These are phyloP conservation scores for Plenodomus lindquistii DNA, from an alignment of 2,329 filamentous ascomycete genomes.

Conservation along the genomic window DNA sequence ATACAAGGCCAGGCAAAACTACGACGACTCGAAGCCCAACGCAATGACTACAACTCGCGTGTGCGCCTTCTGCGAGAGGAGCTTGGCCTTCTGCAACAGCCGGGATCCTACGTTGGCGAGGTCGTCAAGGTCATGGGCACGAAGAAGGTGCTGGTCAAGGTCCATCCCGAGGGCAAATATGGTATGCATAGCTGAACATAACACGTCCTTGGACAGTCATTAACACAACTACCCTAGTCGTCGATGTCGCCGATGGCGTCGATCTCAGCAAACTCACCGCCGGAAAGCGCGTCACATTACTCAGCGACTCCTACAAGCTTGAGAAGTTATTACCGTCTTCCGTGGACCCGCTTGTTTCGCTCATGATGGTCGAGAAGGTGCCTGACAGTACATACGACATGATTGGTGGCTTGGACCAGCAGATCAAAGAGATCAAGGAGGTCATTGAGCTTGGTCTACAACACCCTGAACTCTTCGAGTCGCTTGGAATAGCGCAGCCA, in stretches of 20 bases:
- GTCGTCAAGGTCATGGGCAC: slow-evolving; percentile 99
- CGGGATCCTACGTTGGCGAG: slow-evolving; percentile 96
- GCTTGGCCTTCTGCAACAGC: slow-evolving; percentile 92
- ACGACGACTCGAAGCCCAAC: slow-evolving; percentile 91
- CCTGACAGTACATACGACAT: slow-evolving; percentile 99
- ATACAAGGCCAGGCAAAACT: slow-evolving; percentile 97
- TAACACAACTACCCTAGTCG: slow-evolving; percentile 62
- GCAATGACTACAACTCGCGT: slow-evolving; percentile 98
- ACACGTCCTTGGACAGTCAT: neutral
- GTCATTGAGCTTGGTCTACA: slow-evolving; percentile 98
- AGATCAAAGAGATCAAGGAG: slow-evolving; percentile 99
- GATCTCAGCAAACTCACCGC: slow-evolving; percentile 95
- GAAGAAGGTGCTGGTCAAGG: slow-evolving; percentile 98
- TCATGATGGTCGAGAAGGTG: slow-evolving; percentile 99
- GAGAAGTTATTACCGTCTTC: slow-evolving; percentile 98
- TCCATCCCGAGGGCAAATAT: slow-evolving; percentile 99
- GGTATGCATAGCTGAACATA: slow-evolving; percentile 60
- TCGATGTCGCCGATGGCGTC: slow-evolving; percentile 92
- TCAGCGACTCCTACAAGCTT: slow-evolving; percentile 97
- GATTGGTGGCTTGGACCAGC: slow-evolving; percentile 98
- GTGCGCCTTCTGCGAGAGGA: slow-evolving; percentile 94
- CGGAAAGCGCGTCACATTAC: slow-evolving; percentile 93
- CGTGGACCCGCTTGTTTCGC: slow-evolving; percentile 94
- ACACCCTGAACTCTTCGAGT: slow-evolving; percentile 98
- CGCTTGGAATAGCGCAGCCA: slow-evolving; percentile 96